Evolutionary conservation across 345 rosid genomes (phyloP), one percentile per base, ranked within the genome.

Genomic region (Gossypium herbaceum): DNA sequence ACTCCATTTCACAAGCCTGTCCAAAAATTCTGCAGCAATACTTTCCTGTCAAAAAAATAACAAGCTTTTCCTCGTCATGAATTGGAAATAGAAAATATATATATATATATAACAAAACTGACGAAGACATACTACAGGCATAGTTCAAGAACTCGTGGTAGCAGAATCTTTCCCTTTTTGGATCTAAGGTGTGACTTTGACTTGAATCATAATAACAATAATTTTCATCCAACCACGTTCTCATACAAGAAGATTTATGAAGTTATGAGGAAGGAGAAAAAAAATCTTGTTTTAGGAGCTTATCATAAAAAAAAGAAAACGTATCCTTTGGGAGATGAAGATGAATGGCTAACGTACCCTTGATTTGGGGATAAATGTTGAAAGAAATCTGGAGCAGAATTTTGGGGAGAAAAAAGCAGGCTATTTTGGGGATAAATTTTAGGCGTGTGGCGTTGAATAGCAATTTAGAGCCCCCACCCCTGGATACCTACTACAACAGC

Each of bases 1-100:
- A 76, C 81, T 76, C 98, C 99, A 93, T 73, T 88, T 84, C 56
- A 88, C 93, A 75, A 91, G 88, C 82, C 81, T 88, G 81, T 89
- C 93, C 63, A 90, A 45, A 85, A 93, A 93, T 45, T 88, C 86
- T 41, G 81, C 61, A 7, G 98, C 99, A 77, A 95, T 90, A 73
- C 84, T 88, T 85, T 90, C 94, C 97, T 92, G 67, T 3, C 44
- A 73, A 82, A 48, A 45, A 83, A 73, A 81, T 79, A 60, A 60
- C 47, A 51, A 71, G 34, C 29, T 34, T 10, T 69, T 3, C 27
- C 63, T 52, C 47, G 12, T 59, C 48, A 48, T 43, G 71, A 54
- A 10, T 57, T 54, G 29, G 51, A 39, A 13, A 50, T 22, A 12
- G 12, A 15, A 72, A 10, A 27, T 77, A 3, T 24, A 24, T 24